Percentiles rank a stretch among this genome's conserved stretches.
phyloP scores from a whole-genome alignment of 1,284 basidiomycete genomes.

The Trichosporon asahii region DNA sequence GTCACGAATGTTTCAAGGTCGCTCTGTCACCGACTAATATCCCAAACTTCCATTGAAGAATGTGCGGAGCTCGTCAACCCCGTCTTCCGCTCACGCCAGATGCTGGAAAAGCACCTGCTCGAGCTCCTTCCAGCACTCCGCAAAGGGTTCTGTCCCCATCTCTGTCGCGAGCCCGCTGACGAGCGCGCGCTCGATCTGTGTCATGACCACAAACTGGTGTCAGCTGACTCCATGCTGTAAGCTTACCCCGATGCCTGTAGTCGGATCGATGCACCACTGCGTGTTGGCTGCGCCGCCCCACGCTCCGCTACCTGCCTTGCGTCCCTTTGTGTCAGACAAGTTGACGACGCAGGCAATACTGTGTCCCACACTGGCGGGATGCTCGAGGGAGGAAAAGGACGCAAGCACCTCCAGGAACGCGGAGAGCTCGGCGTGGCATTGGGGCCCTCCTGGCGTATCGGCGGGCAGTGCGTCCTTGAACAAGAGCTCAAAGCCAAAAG shows the following conservation, averaged over 20 bases:
- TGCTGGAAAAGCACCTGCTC: neutral
- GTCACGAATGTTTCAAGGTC: no score
- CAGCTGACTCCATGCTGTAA: neutral
- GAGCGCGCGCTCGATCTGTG: neutral
- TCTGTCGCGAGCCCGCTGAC: neutral
- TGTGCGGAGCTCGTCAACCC: no score
- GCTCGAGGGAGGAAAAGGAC: neutral
- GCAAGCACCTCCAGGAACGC: neutral
- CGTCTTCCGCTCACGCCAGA: neutral
- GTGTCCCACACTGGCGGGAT: neutral
- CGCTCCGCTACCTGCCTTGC: slow-evolving; percentile 28
- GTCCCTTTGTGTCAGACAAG: slow-evolving; percentile 18
- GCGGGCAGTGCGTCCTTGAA: slow-evolving; percentile 24
- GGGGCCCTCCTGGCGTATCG: neutral
- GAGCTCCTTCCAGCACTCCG: neutral
- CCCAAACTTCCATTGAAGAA: no score
- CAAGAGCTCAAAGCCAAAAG: slow-evolving; percentile 24
- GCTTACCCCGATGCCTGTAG: slow-evolving; percentile 31
- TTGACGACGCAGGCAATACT: slow-evolving; percentile 21
- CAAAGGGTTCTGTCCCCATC: neutral
- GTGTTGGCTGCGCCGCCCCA: slow-evolving; percentile 36
- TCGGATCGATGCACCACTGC: slow-evolving; percentile 37
- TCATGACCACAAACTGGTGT: neutral
- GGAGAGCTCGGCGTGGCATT: neutral
- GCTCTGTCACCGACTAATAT: no score